Conservation (phyloP, 345 rosid species). For the Excoecaria agallocha region DNA sequence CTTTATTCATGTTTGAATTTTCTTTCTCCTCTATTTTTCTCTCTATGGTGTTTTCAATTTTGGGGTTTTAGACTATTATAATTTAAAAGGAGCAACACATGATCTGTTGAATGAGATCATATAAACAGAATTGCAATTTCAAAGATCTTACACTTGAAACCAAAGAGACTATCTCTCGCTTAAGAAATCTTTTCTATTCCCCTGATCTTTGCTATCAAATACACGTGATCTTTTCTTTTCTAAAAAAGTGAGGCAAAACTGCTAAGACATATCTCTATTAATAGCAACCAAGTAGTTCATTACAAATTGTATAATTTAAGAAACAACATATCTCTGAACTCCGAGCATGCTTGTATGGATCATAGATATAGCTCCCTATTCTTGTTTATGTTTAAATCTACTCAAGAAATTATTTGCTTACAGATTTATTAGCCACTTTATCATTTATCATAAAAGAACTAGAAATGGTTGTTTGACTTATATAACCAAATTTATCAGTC, state of each 20-base stretch:
- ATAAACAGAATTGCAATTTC: constrained; percentile 14
- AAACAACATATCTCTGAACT: constrained; percentile 69
- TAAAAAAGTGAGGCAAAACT: constrained; percentile 26
- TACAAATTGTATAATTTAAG: constrained; percentile 21
- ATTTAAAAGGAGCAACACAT: constrained; percentile 2
- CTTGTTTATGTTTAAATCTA: no score
- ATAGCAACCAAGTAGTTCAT: constrained; percentile 14
- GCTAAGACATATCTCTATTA: constrained; percentile 14
- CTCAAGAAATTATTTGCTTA: no score
- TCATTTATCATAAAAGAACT: no score
- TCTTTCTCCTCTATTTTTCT: no score
- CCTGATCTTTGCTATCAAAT: constrained; percentile 47
- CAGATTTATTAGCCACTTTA: no score
- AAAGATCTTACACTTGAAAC: constrained; percentile 67
- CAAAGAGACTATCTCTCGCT: constrained; percentile 65
- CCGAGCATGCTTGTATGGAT: constrained; percentile 98
- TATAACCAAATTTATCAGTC: no score
- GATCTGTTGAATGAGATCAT: not conserved
- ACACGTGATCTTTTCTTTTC: constrained; percentile 67
- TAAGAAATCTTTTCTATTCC: constrained; percentile 48
- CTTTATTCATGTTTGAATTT: no score
- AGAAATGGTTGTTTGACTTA: no score
- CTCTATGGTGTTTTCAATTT: no score
- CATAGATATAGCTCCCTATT: no score
- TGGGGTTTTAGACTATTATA: no score